phyloP scores from a whole-genome alignment of 331 rosid genomes.

The Telfairia occidentalis region DNA sequence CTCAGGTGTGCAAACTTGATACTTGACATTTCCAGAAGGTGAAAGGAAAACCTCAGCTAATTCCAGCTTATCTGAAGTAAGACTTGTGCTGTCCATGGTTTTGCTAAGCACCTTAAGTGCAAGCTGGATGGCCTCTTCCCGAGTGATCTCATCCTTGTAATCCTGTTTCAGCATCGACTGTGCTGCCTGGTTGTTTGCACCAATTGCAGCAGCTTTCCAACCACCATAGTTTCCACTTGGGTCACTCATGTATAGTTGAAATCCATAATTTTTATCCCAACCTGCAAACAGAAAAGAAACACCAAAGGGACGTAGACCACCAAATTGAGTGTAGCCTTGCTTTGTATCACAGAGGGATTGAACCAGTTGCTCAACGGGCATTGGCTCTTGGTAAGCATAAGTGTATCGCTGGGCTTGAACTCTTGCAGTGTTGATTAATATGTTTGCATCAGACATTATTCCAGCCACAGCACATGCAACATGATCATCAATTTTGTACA shows the following conservation, averaged over 20 bases:
- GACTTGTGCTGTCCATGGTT: slow-evolving; percentile 78
- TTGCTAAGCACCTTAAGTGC: slow-evolving; percentile 68
- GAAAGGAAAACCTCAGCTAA: slow-evolving; percentile 54
- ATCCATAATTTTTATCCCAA: slow-evolving; percentile 69
- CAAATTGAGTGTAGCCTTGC: slow-evolving; percentile 75
- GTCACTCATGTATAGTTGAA: slow-evolving; percentile 73
- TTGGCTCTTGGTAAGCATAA: slow-evolving; percentile 60
- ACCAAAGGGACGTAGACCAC: slow-evolving; percentile 68
- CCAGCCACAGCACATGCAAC: slow-evolving; percentile 81
- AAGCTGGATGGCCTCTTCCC: slow-evolving; percentile 68
- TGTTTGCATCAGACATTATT: slow-evolving; percentile 78
- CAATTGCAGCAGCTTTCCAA: slow-evolving; percentile 79
- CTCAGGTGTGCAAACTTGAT: slow-evolving; percentile 59
- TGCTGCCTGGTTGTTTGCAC: slow-evolving; percentile 73
- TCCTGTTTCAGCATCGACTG: slow-evolving; percentile 75
- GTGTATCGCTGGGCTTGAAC: slow-evolving; percentile 72
- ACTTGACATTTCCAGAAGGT: slow-evolving; percentile 64
- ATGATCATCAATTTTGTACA: slow-evolving; percentile 74
- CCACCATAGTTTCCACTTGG: slow-evolving; percentile 83
- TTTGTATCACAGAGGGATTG: slow-evolving; percentile 75
- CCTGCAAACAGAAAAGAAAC: slow-evolving; percentile 76
- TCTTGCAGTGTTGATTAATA: slow-evolving; percentile 67
- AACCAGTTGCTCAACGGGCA: slow-evolving; percentile 72
- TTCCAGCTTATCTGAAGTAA: slow-evolving; percentile 60
- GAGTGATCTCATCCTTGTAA: slow-evolving; percentile 62